Evolutionary conservation across 1,139 yeast genomes (phyloP), one percentile per base, ranked within the genome.

Genomic region (Candida tropicalis): DNA sequence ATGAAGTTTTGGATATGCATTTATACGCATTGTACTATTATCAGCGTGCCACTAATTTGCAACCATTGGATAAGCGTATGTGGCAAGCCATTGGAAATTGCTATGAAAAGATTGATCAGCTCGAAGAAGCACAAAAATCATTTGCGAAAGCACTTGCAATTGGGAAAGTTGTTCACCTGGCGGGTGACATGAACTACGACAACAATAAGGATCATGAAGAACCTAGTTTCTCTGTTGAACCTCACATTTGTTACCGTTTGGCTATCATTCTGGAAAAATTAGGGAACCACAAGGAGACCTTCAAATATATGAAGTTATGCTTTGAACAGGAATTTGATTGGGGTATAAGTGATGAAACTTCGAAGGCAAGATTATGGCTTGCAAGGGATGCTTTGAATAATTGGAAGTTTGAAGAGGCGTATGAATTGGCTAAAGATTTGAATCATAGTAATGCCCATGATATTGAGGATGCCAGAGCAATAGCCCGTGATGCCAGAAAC

Each of bases 31-130:
- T 91, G 32, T 91, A 90, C 62, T 93, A 95, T 60, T 95, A 89
- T 60, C 97, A 93, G 64, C 75, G 88, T 39, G 97, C 98, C 0
- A 87, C 97, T 32, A 80, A 88, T 17, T 72, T 95, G 49, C 91
- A 87, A 55, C 98, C 98, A 1, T 66, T 82, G 45, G 99, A 95
- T 61, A 85, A 86, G 53, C 71, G 99, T 51, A 90, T 93, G 91
- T 95, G 99, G 99, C 89, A 84, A 53, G 98, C 99, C 0, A 75
- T 91, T 38, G 99, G 95, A 0, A 84, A 85, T 54, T 89, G 98
- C 62, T 90, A 84, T 63, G 95, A 89, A 52, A 87, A 87, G 58
- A 75, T 90, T 28, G 82, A 81, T 22, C 85, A 89, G 47, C 68
- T 68, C 25, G 75, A 74, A 18, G 91, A 86, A 50, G 82, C 95